Conservation (phyloP, 768 basidiomycete genomes). For the Lactifluus pinguis region DNA sequence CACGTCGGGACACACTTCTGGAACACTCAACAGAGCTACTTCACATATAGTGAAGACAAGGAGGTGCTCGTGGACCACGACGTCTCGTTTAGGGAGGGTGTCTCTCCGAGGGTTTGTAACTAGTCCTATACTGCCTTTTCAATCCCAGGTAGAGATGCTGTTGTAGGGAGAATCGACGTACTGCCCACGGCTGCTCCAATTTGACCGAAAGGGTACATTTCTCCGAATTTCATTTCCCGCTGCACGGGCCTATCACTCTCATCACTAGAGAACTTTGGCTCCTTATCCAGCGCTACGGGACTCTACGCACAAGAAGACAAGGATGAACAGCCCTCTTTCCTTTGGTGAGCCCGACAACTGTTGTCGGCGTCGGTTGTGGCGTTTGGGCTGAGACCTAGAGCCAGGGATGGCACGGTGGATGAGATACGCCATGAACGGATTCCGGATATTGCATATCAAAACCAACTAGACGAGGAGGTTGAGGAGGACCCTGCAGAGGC, state of each 20-base stretch:
- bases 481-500: constrained; percentile 16
- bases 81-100: constrained; percentile 60
- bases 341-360: constrained; percentile 6
- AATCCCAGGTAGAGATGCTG: constrained; percentile 1
- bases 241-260: background rate
- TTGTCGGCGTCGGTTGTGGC: background rate
- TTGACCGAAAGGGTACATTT: constrained; percentile 58
- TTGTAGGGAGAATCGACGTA: constrained; percentile 37
- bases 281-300: constrained; percentile 37
- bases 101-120: constrained; percentile 38
- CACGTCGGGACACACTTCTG: constrained; percentile 71
- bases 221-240: background rate
- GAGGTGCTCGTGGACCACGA: constrained; percentile 40
- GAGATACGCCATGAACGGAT: constrained; percentile 48
- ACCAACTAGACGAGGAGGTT: constrained; percentile 28
- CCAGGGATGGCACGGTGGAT: constrained; percentile 41
- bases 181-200: constrained; percentile 55
- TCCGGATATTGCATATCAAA: constrained; percentile 47
- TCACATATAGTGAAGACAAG: constrained; percentile 30
- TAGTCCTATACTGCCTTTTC: background rate
- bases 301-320: constrained; percentile 30
- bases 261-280: constrained; percentile 54
- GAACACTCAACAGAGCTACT: constrained; percentile 72
- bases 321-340: background rate
- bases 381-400: background rate